Conservation (phyloP, 257 asterid species). For the Verbena officinalis region DNA sequence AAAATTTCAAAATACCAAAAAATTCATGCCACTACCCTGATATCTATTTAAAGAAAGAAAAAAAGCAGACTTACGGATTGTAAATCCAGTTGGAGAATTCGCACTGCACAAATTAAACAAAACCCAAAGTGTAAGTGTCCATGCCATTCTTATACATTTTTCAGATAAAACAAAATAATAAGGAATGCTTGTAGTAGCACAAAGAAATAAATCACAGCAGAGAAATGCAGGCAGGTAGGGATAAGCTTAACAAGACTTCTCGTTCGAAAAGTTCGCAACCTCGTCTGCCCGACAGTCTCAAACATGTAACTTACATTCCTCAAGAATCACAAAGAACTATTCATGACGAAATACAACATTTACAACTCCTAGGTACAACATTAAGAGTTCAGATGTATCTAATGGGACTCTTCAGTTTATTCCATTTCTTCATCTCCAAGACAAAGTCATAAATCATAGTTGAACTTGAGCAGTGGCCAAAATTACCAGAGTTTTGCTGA, state of each 20-base stretch:
- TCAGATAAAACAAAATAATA: background rate
- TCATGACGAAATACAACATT: background rate
- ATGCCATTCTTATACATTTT: constrained; percentile 20
- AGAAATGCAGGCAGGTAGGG: constrained; percentile 3
- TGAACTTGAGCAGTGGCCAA: background rate
- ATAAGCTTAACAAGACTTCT: constrained; percentile 9
- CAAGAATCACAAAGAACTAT: background rate
- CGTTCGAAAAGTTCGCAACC: background rate
- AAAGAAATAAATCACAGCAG: constrained; percentile 21
- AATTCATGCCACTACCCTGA: background rate
- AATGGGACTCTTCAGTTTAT: background rate
- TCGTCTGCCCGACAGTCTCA: background rate
- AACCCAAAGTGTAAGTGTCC: constrained; percentile 28
- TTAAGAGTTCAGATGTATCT: background rate
- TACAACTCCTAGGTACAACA: background rate
- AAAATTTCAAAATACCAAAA: constrained; percentile 15
- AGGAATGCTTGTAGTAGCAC: constrained; percentile 19
- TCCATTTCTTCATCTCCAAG: constrained; percentile 6
- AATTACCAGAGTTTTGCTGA: background rate
- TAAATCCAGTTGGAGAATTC: constrained; percentile 61
- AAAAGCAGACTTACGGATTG: constrained; percentile 71
- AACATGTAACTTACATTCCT: background rate
- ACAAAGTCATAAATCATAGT: background rate
- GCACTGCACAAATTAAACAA: constrained; percentile 58
- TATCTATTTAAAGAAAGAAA: constrained; percentile 14